Evolutionary conservation across 192 early-diverging fungal species (phyloP), one percentile per base, ranked within the genome.

Genomic region (Pilaira anomala): DNA sequence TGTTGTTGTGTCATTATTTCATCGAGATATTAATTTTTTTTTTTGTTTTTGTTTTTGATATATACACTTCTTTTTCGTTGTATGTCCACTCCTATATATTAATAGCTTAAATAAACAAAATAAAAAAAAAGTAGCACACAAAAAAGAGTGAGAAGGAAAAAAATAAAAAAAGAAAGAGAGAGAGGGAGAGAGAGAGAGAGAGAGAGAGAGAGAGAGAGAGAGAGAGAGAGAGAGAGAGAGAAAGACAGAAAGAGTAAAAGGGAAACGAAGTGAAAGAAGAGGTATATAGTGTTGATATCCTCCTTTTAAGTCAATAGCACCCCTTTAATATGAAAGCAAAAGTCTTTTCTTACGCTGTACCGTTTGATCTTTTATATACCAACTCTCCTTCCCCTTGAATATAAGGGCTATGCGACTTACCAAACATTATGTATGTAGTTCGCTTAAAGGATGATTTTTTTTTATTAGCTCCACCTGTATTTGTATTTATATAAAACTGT

Each of bases 261-360:
- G 11, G 1, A 36, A 36, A 9, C 11, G 33, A 36, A 36, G 33
- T 9, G 33, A 36, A 36, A 36, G 33, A 36, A 36, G 33, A 36
- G 33, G 11, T 5, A 36, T 36, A 5, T 9, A 36, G 33, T 36
- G 53, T 55, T 55, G n/a, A 55, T 19, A 55, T 21, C 53, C 53
- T 55, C 53, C 53, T 30, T 55, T 36, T 30, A 36, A 30, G 52
- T 33, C 28, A 30, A 21, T 30, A n/a, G 0, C 53, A 14, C 53
- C 30, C 53, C 53, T 55, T 55, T 55, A 55, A 28, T 55, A 36
- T 55, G 19, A 55, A 55, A 33, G 29, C 18, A 55, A 29, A 55
- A 26, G 28, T 26, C 29, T 55, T 30, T 55, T 55, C 53, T 21
- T 6, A 28, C n/a, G 26, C 50, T 36, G 11, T 6, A 4, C 33